Evolutionary conservation across 352 stramenopile species (phyloP).

Genomic region (Pythium volutum): DNA sequence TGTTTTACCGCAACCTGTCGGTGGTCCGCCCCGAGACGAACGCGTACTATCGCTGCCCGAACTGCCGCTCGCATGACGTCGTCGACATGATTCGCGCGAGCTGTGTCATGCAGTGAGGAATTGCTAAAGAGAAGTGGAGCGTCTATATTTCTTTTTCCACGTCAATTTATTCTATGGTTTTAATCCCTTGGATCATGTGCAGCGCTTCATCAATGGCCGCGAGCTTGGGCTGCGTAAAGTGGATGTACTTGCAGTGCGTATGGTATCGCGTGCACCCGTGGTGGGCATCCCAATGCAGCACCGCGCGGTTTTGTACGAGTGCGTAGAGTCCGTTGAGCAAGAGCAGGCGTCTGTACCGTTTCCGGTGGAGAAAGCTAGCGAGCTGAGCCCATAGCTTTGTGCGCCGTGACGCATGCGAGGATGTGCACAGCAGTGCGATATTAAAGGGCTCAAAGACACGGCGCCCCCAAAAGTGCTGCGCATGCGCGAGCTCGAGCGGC

Average conservation of each 20-base stretch:
- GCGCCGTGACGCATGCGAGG: not conserved
- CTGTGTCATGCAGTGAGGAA: conserved; percentile 49
- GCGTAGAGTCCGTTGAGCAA: not conserved
- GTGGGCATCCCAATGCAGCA: conserved; percentile 7
- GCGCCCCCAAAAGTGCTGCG: conserved; percentile 13
- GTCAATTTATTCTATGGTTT: not conserved
- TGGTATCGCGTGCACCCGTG: conserved; percentile 7
- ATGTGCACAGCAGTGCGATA: conserved; percentile 10
- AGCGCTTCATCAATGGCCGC: not conserved
- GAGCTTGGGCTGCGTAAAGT: conserved; percentile 7
- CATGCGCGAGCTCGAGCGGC: conserved; percentile 8
- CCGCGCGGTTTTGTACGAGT: not conserved
- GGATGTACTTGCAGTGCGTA: conserved; percentile 15
- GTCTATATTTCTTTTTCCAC: not conserved
- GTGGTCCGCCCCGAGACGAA: conserved; percentile 59
- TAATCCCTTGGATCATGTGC: not conserved
- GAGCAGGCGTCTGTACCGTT: conserved; percentile 9
- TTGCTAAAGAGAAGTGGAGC: not conserved
- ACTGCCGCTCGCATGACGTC: conserved; percentile 51
- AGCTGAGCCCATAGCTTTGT: not conserved
- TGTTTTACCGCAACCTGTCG: conserved; percentile 56
- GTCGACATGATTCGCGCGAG: conserved; percentile 49
- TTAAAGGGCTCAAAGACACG: conserved; percentile 11
- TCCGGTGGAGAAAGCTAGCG: conserved; percentile 5
- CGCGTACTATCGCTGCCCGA: conserved; percentile 63